A percentile compares a stretch with the other conserved stretches of the same genome.
Conservation (phyloP, 495 filamentous ascomycete species). For the Trichoderma asperelloides region DNA sequence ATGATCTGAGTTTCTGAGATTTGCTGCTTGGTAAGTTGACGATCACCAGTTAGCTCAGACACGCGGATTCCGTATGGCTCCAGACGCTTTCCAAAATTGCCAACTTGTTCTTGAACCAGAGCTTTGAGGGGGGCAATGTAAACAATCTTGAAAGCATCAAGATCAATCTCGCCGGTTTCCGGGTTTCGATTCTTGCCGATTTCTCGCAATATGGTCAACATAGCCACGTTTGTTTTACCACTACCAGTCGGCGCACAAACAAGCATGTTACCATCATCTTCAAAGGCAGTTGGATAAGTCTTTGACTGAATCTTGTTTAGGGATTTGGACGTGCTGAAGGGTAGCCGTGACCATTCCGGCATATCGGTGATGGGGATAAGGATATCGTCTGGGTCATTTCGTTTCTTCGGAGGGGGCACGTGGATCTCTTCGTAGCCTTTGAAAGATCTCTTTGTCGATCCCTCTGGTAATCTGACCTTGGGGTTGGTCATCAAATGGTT, state of each 20-base stretch:
- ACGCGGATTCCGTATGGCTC: constrained; percentile 88
- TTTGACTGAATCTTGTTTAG: constrained; percentile 93
- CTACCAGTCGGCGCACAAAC: constrained; percentile 96
- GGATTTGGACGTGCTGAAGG: constrained; percentile 67
- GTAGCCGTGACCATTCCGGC: constrained; percentile 81
- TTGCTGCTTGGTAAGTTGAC: constrained; percentile 97
- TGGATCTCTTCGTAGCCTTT: constrained; percentile 99
- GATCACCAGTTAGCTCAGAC: constrained; percentile 89
- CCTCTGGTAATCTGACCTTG: constrained; percentile 88
- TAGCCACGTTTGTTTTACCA: constrained; percentile 97
- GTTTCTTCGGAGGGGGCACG: constrained; percentile 82
- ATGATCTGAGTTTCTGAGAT: constrained; percentile 98
- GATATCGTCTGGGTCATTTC: constrained; percentile 68
- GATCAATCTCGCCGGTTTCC: constrained; percentile 76
- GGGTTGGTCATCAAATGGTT: constrained; percentile 98
- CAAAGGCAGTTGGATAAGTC: constrained; percentile 85
- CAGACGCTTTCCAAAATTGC: constrained; percentile 87
- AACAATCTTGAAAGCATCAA: constrained; percentile 96
- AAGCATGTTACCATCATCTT: constrained; percentile 94
- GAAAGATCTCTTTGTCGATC: constrained; percentile 87
- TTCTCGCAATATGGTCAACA: constrained; percentile 92
- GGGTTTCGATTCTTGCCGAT: constrained; percentile 91
- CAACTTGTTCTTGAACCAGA: constrained; percentile 92
- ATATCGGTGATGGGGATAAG: constrained; percentile 75
- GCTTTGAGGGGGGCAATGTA: constrained; percentile 94